Base-by-base conservation (phyloP, 495 filamentous ascomycete species). In the Rusavskia elegans region DNA sequence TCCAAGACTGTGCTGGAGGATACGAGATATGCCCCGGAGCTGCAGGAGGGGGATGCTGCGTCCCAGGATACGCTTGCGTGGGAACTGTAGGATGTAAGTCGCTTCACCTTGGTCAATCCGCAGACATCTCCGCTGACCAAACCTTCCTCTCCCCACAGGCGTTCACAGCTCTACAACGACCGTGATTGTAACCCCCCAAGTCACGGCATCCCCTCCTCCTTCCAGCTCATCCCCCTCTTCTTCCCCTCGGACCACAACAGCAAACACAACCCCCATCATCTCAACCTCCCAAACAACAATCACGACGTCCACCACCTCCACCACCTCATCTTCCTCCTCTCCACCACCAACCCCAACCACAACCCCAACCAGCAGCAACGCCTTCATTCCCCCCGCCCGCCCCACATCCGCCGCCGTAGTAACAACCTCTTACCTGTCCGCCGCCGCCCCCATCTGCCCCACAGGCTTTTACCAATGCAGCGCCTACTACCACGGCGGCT, bases 31-130 rank as follows among this genome's bases (percentile, higher is more conserved):
- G 92, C 60, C 71, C 80, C 1, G 69, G 73, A 17, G 74, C 71
- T 30, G 56, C 82, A 16, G 89, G 89, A 4, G 89, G 89, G 1
- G 90, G 89, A 1, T 97, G 90, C 58, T 97, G 90, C 63, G 82
- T 93, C 45, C 73, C 83, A 1, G 85, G 84, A 1, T 95, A 82
- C 61, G 72, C 74, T 2, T 97, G 90, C 63, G 74, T 80, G n/a
- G 74, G 75, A 25, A 46, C 44, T 0, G 72, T 84, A 36, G 92
- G 90, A 19, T 97, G 90, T 87, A 61, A 77, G 79, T 75, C 49
- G 45, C 21, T 29, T 49, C 39, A 13, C 23, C 41, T 27, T 8
- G 37, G 27, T 45, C 16, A 50, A 0, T 44, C 14, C 16, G 35
- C 19, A 23, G 25, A 40, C 0, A 19, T 21, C 10, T 20, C 7